A percentile compares a stretch with the other conserved stretches of the same genome.
These are phyloP conservation scores for Omphalotus guepiniiformis DNA, from an alignment of 768 basidiomycete species.

Conservation along the genomic window DNA sequence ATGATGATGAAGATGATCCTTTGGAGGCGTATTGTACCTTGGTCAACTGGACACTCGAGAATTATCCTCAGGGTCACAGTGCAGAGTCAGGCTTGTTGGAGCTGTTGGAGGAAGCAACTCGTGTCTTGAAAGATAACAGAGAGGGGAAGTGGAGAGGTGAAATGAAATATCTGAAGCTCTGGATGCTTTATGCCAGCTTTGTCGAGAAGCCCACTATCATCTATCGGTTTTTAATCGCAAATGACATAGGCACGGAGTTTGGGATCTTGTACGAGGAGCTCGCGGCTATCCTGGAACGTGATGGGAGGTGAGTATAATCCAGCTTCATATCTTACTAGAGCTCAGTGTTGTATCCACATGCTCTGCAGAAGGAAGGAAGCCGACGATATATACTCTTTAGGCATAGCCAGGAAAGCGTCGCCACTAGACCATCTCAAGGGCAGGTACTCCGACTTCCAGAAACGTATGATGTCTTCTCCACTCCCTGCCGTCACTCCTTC, in stretches of 20 bases:
- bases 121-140: conserved; percentile 74
- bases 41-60: conserved; percentile 90
- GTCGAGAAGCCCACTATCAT: conserved; percentile 88
- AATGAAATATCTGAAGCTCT: conserved; percentile 85
- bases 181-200: conserved; percentile 90
- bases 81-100: conserved; percentile 90
- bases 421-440: conserved; percentile 78
- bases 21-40: conserved; percentile 84
- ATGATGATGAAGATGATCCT: conserved; percentile 78
- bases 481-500: conserved; percentile 35
- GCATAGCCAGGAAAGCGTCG: conserved; percentile 76
- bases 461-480: conserved; percentile 70
- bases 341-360: conserved; percentile 6
- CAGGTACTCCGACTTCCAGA: conserved; percentile 85
- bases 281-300: conserved; percentile 77
- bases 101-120: conserved; percentile 87
- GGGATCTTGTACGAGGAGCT: conserved; percentile 91
- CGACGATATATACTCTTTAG: conserved; percentile 85
- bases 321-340: background rate
- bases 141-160: conserved; percentile 74
- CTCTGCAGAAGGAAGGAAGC: conserved; percentile 71
- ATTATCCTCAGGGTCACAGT: conserved; percentile 90
- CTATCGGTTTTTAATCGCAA: conserved; percentile 84
- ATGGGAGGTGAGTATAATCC: conserved; percentile 56
- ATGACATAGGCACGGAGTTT: conserved; percentile 82